Evolutionary conservation across 441 rosid genomes (phyloP).

Genomic region (Heliophila coronopifolia): DNA sequence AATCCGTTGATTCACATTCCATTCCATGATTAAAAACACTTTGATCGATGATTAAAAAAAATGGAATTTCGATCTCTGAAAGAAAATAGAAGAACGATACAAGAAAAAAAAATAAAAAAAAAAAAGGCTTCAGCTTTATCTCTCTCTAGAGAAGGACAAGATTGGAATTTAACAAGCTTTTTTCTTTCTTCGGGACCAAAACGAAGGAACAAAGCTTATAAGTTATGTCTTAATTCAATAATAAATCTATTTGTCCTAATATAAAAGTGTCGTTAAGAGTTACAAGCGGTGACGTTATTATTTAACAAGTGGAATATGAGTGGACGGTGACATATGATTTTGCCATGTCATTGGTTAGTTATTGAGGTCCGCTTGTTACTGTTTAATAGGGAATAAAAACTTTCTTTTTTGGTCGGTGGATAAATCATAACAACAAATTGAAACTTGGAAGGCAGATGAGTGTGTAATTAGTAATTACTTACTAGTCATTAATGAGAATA

Average conservation of each 20-base stretch:
- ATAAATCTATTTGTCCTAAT: conserved; percentile 27
- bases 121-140: conserved; percentile 20
- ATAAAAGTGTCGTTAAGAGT: neutral
- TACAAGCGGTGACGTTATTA: conserved; percentile 20
- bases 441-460: neutral
- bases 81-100: conserved; percentile 23
- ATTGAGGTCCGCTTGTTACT: conserved; percentile 28
- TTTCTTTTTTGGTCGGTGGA: too few species aligned
- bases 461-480: neutral
- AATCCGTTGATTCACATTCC: conserved; percentile 30
- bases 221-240: conserved; percentile 25
- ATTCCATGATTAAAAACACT: conserved; percentile 20
- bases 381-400: too few species aligned
- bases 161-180: conserved; percentile 8
- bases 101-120: too few species aligned
- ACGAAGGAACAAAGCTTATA: conserved; percentile 30
- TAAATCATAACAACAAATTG: neutral
- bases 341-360: conserved; percentile 18
- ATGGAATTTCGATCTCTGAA: conserved; percentile 25
- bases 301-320: neutral
- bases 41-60: conserved; percentile 26
- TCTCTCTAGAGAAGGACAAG: conserved; percentile 30
- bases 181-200: conserved; percentile 20
- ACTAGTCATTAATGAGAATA: neutral
- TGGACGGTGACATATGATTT: conserved; percentile 13